These are phyloP conservation scores for Pythium periplocum DNA, from an alignment of 352 stramenopile species.

Conservation along the genomic window DNA sequence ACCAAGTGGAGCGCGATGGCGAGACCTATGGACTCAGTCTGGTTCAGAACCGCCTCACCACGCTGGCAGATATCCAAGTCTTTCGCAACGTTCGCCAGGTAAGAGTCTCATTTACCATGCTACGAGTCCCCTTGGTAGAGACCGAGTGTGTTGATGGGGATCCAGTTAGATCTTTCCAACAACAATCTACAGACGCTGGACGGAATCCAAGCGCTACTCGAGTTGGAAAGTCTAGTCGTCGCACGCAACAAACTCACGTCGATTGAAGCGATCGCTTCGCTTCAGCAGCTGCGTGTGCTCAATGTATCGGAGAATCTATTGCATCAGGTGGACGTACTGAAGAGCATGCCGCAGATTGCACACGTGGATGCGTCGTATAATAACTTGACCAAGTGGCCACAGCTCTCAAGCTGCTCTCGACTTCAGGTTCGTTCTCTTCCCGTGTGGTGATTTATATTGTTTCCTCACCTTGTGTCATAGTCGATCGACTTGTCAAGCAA, in stretches of 20 bases:
- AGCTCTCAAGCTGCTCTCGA: conserved; percentile 14
- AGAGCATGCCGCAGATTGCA: conserved; percentile 23
- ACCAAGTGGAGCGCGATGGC: conserved; percentile 29
- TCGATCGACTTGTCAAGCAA: conserved; percentile 62
- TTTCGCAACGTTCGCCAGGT: conserved; percentile 49
- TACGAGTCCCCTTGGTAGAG: background rate
- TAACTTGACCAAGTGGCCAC: conserved; percentile 48
- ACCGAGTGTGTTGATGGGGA: background rate
- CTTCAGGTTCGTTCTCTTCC: background rate
- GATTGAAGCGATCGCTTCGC: conserved; percentile 31
- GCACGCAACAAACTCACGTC: conserved; percentile 43
- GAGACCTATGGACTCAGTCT: conserved; percentile 40
- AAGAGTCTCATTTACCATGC: too few relatives aligned
- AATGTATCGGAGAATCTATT: conserved; percentile 56
- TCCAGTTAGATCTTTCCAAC: conserved; percentile 50
- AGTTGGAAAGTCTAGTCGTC: conserved; percentile 42
- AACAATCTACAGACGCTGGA: conserved; percentile 50
- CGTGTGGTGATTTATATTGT: background rate
- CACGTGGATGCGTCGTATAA: conserved; percentile 61
- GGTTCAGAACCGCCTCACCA: conserved; percentile 41
- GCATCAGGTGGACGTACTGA: conserved; percentile 34
- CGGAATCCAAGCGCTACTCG: conserved; percentile 38
- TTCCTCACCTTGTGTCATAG: conserved; percentile 16
- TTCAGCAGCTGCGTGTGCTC: conserved; percentile 38
- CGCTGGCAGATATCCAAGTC: conserved; percentile 32